A percentile compares a stretch with the other conserved stretches of the same genome.
Conservation (phyloP, 352 stramenopile genomes). For the Phytopythium vexans region DNA sequence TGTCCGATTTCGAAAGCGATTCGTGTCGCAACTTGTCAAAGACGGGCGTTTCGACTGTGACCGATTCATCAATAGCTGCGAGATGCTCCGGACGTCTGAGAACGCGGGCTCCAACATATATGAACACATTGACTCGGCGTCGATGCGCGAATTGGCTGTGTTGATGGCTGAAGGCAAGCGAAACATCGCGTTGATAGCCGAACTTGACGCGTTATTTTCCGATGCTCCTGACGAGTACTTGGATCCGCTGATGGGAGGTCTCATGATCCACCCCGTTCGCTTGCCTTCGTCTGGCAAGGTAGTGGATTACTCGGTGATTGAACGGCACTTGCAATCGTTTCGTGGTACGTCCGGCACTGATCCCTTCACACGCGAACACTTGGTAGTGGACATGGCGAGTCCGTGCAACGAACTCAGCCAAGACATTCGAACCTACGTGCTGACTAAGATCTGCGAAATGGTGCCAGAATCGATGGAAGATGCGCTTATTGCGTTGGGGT, state of each 20-base stretch:
- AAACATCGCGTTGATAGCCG: constrained; percentile 28
- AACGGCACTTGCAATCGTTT: no score
- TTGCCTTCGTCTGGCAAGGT: not conserved
- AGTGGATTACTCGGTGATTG: no score
- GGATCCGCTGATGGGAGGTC: constrained; percentile 62
- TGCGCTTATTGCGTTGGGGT: no score
- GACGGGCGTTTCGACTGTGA: constrained; percentile 45
- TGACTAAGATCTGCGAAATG: no score
- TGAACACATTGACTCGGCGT: not conserved
- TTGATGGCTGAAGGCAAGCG: constrained; percentile 24
- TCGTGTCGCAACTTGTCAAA: constrained; percentile 33
- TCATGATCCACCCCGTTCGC: constrained; percentile 1
- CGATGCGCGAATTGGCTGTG: not conserved
- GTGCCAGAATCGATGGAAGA: no score
- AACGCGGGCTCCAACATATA: not conserved
- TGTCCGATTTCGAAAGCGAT: constrained; percentile 13
- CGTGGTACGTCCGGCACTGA: no score
- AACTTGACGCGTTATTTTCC: constrained; percentile 60
- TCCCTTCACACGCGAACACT: no score
- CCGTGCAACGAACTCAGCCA: no score
- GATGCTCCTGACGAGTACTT: constrained; percentile 93
- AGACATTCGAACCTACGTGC: no score
- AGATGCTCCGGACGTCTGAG: constrained; percentile 11
- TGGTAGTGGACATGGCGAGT: no score
- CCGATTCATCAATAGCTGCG: constrained; percentile 20